phyloP scores from a whole-genome alignment of 345 rosid genomes.

The Erodium maritimum region DNA sequence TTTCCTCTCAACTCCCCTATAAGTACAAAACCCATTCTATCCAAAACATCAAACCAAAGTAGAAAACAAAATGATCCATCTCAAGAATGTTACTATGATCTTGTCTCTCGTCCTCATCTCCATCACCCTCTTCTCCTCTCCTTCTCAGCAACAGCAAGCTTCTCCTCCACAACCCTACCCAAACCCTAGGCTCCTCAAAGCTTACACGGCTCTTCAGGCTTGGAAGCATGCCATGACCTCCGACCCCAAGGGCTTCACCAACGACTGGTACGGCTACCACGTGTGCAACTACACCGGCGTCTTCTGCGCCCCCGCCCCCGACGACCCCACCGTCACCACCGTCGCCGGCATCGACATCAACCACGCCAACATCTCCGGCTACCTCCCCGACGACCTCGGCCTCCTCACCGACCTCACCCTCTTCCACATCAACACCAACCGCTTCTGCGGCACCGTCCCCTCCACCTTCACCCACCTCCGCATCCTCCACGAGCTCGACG shows the following conservation, averaged over 20 bases:
- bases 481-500: slow-evolving; percentile 60
- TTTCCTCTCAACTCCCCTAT: neutral
- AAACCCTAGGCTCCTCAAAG: slow-evolving; percentile 59
- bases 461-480: slow-evolving; percentile 26
- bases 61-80: neutral
- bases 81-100: too few relatives aligned
- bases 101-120: neutral
- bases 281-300: slow-evolving; percentile 87
- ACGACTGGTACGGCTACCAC: slow-evolving; percentile 64
- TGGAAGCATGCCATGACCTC: slow-evolving; percentile 56
- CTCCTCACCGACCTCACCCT: slow-evolving; percentile 66
- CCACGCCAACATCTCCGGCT: slow-evolving; percentile 57
- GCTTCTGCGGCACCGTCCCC: slow-evolving; percentile 54
- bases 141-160: neutral
- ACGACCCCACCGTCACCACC: slow-evolving; percentile 34
- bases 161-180: slow-evolving; percentile 12
- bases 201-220: slow-evolving; percentile 63
- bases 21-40: neutral
- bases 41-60: slow-evolving; percentile 10
- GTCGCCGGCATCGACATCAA: slow-evolving; percentile 85
- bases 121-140: neutral
- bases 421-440: slow-evolving; percentile 69
- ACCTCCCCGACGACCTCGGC: slow-evolving; percentile 55
- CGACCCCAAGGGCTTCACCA: slow-evolving; percentile 56
- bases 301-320: slow-evolving; percentile 59